Evolutionary conservation across 305 asterid species (phyloP).

Genomic region (Ajuga reptans): DNA sequence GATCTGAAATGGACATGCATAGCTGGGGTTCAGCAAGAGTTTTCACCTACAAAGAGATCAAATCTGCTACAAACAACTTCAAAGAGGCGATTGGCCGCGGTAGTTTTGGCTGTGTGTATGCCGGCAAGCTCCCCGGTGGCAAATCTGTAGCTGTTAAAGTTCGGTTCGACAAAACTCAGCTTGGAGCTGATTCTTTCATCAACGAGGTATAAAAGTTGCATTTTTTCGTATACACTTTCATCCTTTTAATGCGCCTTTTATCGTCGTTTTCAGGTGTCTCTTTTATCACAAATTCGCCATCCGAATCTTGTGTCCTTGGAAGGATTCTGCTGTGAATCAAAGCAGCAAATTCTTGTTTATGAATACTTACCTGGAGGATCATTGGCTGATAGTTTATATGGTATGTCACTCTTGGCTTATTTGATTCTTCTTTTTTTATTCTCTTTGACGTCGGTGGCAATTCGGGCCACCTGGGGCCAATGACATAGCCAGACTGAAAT

Average conservation of each 20-base stretch:
- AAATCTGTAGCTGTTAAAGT: slow-evolving; percentile 83
- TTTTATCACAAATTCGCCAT: slow-evolving; percentile 69
- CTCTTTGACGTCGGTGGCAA: background rate
- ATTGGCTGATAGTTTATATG: slow-evolving; percentile 76
- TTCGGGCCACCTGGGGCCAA: too few relatives aligned
- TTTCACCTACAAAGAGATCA: slow-evolving; percentile 73
- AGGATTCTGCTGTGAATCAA: slow-evolving; percentile 83
- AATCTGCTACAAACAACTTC: slow-evolving; percentile 70
- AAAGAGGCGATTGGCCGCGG: slow-evolving; percentile 78
- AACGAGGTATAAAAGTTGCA: slow-evolving; percentile 52
- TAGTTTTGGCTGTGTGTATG: slow-evolving; percentile 75
- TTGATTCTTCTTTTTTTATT: background rate
- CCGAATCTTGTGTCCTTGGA: slow-evolving; percentile 70
- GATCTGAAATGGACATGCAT: slow-evolving; percentile 36
- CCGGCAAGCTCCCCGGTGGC: slow-evolving; percentile 68
- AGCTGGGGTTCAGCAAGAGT: slow-evolving; percentile 63
- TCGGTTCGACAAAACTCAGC: slow-evolving; percentile 70
- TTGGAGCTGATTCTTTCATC: slow-evolving; percentile 81
- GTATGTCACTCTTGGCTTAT: slow-evolving; percentile 24
- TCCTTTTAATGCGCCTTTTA: background rate
- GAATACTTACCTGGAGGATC: slow-evolving; percentile 84
- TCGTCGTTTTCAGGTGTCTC: slow-evolving; percentile 47
- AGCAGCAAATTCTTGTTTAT: slow-evolving; percentile 84
- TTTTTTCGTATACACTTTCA: background rate
- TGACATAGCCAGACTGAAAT: too few relatives aligned